Evolutionary conservation across 768 basidiomycete genomes (phyloP), one percentile per base, ranked within the genome.

Genomic region (Saitozyma podzolica): DNA sequence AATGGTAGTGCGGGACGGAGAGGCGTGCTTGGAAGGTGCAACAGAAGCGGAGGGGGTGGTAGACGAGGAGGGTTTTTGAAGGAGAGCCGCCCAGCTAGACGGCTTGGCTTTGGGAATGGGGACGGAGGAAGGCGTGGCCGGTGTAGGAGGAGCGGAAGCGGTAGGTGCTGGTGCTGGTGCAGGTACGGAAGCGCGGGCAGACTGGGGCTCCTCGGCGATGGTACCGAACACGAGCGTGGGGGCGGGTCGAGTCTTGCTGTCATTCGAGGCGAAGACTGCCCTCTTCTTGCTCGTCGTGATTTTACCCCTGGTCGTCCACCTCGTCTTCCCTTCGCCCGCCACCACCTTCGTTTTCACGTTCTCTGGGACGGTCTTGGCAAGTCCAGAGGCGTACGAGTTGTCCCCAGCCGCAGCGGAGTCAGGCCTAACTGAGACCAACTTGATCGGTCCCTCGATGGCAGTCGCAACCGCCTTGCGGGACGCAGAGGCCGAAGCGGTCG

Each of bases 41-140:
- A 3, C 56, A 7, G 56, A 39, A 50, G 43, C 41, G 45, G 73
- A 66, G 40, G 69, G 60, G 10, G 71, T 55, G 8, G 69, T 51
- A 40, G 59, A 50, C 40, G 60, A 42, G 14, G 61, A 53, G 16
- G 57, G 58, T 20, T 60, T 56, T 57, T 63, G 54, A 39, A 74
- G 58, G 14, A 73, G 59, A 13, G 73, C 69, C 9, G 78, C 78
- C 78, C 78, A 79, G 43, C 63, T 64, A 17, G 52, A 48, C 9
- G 74, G 70, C 52, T 70, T 72, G 8, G 60, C 58, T 53, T 59
- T 45, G 16, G 63, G 59, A 48, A 37, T 16, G 53, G 62, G 61
- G 19, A 59, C 19, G 20, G 73, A 17, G n/a, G 60, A 9, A 8
- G 63, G 17, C 37, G 45, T 16, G 16, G 43, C 58, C 11, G 51